These are phyloP conservation scores for Fraxinus paxiana DNA, from an alignment of 305 asterid species.

Conservation along the genomic window DNA sequence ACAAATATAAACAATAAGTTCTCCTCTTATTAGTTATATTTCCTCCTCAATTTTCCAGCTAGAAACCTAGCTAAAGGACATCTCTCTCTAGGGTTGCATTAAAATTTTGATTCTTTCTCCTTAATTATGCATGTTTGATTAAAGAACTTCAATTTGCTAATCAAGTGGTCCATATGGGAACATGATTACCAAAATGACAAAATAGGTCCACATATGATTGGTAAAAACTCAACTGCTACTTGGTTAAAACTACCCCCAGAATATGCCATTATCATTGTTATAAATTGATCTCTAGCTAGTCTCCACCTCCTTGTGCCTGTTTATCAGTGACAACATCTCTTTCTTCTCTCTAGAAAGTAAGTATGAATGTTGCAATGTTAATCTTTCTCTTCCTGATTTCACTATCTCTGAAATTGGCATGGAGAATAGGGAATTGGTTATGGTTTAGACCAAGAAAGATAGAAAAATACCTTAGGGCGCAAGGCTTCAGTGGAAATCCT, in stretches of 20 bases:
- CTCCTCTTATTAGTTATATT: not conserved
- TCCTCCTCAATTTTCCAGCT: not conserved
- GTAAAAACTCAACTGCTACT: too few species aligned
- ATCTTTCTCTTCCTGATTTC: constrained; percentile 3
- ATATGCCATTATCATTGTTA: constrained; percentile 8
- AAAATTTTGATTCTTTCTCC: not conserved
- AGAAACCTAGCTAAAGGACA: not conserved
- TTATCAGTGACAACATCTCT: not conserved
- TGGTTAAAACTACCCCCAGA: not conserved
- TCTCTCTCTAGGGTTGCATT: not conserved
- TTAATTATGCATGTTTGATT: constrained; percentile 7
- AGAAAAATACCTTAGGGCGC: constrained; percentile 39
- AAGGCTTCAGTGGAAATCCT: constrained; percentile 49
- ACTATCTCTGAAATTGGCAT: constrained; percentile 21
- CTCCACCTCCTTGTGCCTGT: not conserved
- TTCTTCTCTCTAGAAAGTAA: not conserved
- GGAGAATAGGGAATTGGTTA: constrained; percentile 42
- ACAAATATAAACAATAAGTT: not conserved
- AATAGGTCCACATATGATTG: not conserved
- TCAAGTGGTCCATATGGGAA: constrained; percentile 34
- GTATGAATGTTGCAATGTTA: not conserved
- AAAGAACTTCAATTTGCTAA: constrained; percentile 10
- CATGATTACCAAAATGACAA: constrained; percentile 21
- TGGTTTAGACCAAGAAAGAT: constrained; percentile 43
- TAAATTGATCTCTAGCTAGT: constrained; percentile 15